These are phyloP conservation scores for Hypholoma sublateritium DNA, from an alignment of 768 basidiomycete genomes.

Conservation along the genomic window DNA sequence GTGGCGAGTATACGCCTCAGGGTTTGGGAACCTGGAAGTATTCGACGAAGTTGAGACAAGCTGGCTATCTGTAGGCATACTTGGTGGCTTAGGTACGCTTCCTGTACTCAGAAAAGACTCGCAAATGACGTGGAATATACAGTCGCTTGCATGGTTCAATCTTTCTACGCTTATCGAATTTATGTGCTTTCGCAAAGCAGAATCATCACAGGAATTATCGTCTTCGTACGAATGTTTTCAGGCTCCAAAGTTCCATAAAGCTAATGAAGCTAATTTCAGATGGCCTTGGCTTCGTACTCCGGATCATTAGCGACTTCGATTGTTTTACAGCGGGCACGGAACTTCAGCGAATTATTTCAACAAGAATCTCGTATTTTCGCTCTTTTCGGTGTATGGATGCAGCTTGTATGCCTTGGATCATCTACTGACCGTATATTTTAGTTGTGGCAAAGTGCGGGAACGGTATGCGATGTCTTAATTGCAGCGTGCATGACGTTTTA, in stretches of 20 bases:
- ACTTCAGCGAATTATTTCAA: not conserved
- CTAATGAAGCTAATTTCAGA: not conserved
- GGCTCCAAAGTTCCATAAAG: not conserved
- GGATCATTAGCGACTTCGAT: not conserved
- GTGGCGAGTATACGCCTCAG: not conserved
- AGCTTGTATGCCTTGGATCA: not conserved
- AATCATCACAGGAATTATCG: not conserved
- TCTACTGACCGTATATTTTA: not conserved
- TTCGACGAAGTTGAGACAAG: not conserved
- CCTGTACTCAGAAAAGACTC: not conserved
- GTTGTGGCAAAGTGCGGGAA: slow-evolving; percentile 3
- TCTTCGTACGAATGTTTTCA: not conserved
- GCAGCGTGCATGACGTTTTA: slow-evolving; percentile 9
- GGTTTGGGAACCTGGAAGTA: not conserved
- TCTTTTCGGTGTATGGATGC: not conserved
- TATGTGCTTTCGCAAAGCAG: not conserved
- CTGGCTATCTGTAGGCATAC: slow-evolving; percentile 1
- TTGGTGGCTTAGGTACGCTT: slow-evolving; percentile 2
- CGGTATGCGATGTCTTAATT: slow-evolving; percentile 5
- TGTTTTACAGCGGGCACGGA: not conserved
- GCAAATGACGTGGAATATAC: not conserved
- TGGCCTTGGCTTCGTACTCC: not conserved
- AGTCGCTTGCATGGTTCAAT: slow-evolving; percentile 6
- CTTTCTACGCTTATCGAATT: slow-evolving; percentile 8
- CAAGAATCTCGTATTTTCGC: not conserved